Percentiles rank a stretch among this genome's conserved stretches.
phyloP scores from a whole-genome alignment of 2,329 filamentous ascomycete genomes.

The Xylaria polymorpha region DNA sequence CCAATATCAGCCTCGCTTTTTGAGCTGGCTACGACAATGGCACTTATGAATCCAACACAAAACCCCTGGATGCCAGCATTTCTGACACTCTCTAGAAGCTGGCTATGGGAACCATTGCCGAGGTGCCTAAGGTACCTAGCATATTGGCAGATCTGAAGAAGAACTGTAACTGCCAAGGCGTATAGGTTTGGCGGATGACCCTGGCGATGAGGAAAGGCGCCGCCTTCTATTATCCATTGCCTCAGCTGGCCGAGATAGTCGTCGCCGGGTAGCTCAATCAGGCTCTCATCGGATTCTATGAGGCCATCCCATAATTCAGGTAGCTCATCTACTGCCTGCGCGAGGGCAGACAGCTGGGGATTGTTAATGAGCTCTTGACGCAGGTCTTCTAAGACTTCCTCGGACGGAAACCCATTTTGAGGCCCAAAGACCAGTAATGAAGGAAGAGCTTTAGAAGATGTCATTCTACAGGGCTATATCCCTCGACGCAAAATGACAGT shows the following conservation, averaged over 20 bases:
- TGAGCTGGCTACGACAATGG: conserved; percentile 34
- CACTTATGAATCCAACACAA: conserved; percentile 39
- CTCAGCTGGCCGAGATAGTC: conserved; percentile 5
- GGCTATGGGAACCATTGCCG: conserved; percentile 12
- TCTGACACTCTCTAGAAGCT: conserved; percentile 21
- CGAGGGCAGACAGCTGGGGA: conserved; percentile 19
- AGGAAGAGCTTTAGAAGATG: conserved; percentile 19
- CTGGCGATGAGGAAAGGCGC: background rate
- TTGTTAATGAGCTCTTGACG: conserved; percentile 30
- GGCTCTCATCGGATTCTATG: background rate
- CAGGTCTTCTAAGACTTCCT: conserved; percentile 22
- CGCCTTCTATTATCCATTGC: conserved; percentile 24
- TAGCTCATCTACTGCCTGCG: conserved; percentile 11
- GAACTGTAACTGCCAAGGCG: conserved; percentile 21
- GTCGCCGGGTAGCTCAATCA: conserved; percentile 9
- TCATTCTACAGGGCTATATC: conserved; percentile 4
- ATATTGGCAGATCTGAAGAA: conserved; percentile 28
- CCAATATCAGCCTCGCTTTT: conserved; percentile 29
- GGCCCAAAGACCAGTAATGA: conserved; percentile 38
- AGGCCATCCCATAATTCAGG: conserved; percentile 19
- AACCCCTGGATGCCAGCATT: conserved; percentile 38
- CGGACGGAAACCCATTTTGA: conserved; percentile 27
- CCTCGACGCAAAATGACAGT: conserved; percentile 1
- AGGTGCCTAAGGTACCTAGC: conserved; percentile 28
- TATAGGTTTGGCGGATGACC: conserved; percentile 11